These are phyloP conservation scores for Salix arbutifolia DNA, from an alignment of 345 rosid genomes.

Conservation along the genomic window DNA sequence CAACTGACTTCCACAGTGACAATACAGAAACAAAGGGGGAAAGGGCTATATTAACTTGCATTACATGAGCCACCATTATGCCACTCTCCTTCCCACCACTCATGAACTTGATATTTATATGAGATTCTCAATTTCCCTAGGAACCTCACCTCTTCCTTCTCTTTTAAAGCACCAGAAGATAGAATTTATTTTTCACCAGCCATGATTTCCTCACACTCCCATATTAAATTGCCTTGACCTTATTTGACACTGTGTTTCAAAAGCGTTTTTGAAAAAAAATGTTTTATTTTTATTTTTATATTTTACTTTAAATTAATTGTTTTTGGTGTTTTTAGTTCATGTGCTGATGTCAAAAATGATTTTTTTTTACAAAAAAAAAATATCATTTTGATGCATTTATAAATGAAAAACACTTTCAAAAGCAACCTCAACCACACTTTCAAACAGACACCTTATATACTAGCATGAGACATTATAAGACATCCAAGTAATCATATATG, in stretches of 20 bases:
- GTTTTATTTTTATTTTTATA: too few relatives aligned
- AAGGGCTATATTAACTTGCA: background rate
- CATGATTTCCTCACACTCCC: background rate
- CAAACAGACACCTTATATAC: background rate
- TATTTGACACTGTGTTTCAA: too few relatives aligned
- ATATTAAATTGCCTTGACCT: background rate
- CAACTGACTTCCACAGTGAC: background rate
- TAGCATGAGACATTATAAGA: background rate
- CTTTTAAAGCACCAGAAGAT: background rate
- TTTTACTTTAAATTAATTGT: too few relatives aligned
- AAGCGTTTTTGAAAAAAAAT: too few relatives aligned
- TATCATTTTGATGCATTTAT: too few relatives aligned
- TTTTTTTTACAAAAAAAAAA: too few relatives aligned
- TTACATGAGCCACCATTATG: background rate
- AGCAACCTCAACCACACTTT: too few relatives aligned
- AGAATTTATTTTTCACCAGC: background rate
- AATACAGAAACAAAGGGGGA: background rate
- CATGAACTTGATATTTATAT: background rate
- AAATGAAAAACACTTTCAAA: too few relatives aligned
- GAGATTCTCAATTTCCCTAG: background rate
- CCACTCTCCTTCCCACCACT: background rate
- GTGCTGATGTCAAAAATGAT: too few relatives aligned
- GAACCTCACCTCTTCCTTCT: background rate
- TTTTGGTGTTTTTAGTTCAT: too few relatives aligned
- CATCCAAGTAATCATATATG: background rate